A percentile compares a stretch with the other conserved stretches of the same genome.
Conservation (phyloP, 164 flowering plant genomes). For the Akebia trifoliata region DNA sequence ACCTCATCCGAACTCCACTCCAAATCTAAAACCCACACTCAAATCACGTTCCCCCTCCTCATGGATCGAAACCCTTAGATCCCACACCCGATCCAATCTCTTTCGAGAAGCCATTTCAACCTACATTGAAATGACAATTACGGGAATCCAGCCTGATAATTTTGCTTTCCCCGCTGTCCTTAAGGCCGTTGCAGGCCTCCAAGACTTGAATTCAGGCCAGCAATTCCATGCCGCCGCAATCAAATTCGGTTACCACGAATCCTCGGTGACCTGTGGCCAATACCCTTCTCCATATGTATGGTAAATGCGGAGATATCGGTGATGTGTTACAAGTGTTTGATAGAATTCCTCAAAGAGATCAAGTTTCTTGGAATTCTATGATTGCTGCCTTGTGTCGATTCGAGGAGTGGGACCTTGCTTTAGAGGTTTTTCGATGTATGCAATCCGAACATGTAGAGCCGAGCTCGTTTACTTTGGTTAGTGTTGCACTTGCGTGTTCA, state of each 20-base stretch:
- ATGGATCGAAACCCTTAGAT: constrained; percentile 61
- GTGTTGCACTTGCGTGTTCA: constrained; percentile 7
- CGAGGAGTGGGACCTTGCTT: constrained; percentile 11
- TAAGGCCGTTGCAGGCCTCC: constrained; percentile 4
- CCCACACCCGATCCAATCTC: constrained; percentile 10
- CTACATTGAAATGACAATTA: constrained; percentile 3
- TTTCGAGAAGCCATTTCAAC: constrained; percentile 6
- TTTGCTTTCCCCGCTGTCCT: constrained; percentile 9
- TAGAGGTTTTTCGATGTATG: constrained; percentile 6
- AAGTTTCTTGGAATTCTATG: not conserved
- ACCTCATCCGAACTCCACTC: not conserved
- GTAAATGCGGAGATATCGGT: constrained; percentile 3
- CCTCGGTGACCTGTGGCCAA: constrained; percentile 3
- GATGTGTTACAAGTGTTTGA: constrained; percentile 1
- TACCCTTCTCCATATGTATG: constrained; percentile 8
- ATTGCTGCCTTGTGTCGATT: constrained; percentile 3
- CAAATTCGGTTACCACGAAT: constrained; percentile 1
- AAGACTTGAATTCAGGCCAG: constrained; percentile 1
- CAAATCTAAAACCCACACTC: constrained; percentile 10
- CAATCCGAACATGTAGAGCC: not conserved
- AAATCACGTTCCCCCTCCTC: too few relatives aligned
- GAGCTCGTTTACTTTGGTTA: constrained; percentile 12
- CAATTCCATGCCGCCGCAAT: constrained; percentile 1
- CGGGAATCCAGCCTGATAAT: constrained; percentile 5
- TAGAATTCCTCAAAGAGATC: constrained; percentile 1